A percentile compares a stretch with the other conserved stretches of the same genome.
phyloP scores from a whole-genome alignment of 108 stramenopile species.

The Cylindrotheca closterium region DNA sequence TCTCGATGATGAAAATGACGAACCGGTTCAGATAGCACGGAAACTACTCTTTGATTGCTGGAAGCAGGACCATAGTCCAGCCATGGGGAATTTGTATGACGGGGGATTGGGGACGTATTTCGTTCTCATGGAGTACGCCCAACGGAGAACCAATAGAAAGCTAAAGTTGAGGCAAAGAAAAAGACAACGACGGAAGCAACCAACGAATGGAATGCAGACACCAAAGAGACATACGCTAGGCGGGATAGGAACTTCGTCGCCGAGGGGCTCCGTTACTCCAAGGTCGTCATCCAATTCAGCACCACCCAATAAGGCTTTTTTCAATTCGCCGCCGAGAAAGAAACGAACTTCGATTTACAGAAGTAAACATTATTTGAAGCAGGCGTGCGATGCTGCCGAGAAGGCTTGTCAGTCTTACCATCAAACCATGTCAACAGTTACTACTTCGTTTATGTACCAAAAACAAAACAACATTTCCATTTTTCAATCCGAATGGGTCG shows the following conservation, averaged over 20 bases:
- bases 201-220: not conserved
- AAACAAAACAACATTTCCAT: not conserved
- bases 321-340: no score
- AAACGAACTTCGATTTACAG: slow-evolving; percentile 1
- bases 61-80: not conserved
- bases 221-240: no score
- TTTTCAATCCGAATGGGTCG: not conserved
- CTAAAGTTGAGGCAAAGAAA: not conserved
- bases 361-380: not conserved
- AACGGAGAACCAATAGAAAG: not conserved
- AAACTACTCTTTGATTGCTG: slow-evolving; percentile 13
- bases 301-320: no score
- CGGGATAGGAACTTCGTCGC: no score
- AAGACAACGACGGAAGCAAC: not conserved
- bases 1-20: not conserved
- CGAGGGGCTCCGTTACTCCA: no score
- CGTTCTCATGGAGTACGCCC: slow-evolving; percentile 12
- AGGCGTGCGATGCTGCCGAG: not conserved
- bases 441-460: not conserved
- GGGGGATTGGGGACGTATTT: slow-evolving; percentile 28
- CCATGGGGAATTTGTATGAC: slow-evolving; percentile 16
- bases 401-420: not conserved
- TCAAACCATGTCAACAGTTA: not conserved
- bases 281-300: no score
- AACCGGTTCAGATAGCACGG: not conserved